Evolutionary conservation across 2,329 filamentous ascomycete genomes (phyloP).

Genomic region (Kalmusia sp.): DNA sequence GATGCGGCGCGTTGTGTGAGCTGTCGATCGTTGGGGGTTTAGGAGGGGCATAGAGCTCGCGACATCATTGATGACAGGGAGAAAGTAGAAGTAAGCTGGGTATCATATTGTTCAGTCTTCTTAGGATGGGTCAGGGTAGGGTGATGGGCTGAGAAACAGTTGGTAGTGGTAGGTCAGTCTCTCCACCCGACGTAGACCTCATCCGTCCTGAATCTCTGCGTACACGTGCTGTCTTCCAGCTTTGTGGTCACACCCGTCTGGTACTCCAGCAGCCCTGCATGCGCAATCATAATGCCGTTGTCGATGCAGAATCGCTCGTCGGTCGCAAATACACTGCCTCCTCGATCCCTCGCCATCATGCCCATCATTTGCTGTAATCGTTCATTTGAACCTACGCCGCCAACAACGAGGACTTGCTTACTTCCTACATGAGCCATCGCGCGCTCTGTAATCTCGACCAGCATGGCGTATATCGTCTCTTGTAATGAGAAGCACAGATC

Average conservation of each 20-base stretch:
- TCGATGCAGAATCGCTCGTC: slow-evolving; percentile 99
- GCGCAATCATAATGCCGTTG: slow-evolving; percentile 99
- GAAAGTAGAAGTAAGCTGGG: background rate
- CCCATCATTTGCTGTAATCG: slow-evolving; percentile 98
- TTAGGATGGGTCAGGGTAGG: no score
- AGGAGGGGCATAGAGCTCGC: background rate
- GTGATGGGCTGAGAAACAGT: background rate
- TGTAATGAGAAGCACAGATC: slow-evolving; percentile 95
- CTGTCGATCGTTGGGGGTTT: no score
- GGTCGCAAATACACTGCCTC: slow-evolving; percentile 90
- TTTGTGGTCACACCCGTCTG: slow-evolving; percentile 79
- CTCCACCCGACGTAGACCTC: slow-evolving; percentile 59
- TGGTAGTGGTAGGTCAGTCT: slow-evolving; percentile 40
- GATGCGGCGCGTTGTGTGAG: no score
- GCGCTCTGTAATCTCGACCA: slow-evolving; percentile 97
- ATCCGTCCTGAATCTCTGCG: slow-evolving; percentile 59
- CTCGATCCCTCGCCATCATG: slow-evolving; percentile 85
- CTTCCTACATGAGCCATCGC: slow-evolving; percentile 98
- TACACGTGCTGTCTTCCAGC: slow-evolving; percentile 79
- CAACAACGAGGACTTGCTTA: slow-evolving; percentile 89
- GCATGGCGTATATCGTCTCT: slow-evolving; percentile 95
- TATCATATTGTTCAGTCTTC: slow-evolving; percentile 1
- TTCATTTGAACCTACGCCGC: slow-evolving; percentile 94
- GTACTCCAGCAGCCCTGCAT: slow-evolving; percentile 88
- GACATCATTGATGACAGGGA: background rate